A percentile compares a stretch with the other conserved stretches of the same genome.
These are phyloP conservation scores for Mimosa pudica DNA, from an alignment of 306 rosid species.

Conservation along the genomic window DNA sequence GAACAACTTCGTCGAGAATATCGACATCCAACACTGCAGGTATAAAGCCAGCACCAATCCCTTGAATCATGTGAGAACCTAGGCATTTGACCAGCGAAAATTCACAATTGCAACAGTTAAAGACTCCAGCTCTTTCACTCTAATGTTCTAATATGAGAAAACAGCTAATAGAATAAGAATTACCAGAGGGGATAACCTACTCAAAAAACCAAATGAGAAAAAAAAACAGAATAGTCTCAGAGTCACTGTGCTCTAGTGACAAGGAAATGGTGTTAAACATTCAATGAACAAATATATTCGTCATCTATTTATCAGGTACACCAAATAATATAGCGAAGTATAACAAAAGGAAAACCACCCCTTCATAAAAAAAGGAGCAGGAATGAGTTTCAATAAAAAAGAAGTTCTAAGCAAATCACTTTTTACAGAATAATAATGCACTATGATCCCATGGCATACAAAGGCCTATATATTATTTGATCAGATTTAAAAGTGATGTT, in stretches of 20 bases:
- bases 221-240: conserved; percentile 3
- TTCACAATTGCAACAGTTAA: conserved; percentile 17
- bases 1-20: conserved; percentile 68
- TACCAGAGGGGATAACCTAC: neutral
- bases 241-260: conserved; percentile 26
- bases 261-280: conserved; percentile 30
- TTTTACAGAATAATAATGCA: neutral
- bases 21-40: conserved; percentile 76
- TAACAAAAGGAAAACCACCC: neutral
- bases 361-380: neutral
- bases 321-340: conserved; percentile 1
- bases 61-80: conserved; percentile 95
- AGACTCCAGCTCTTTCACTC: conserved; percentile 12
- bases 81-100: conserved; percentile 33
- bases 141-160: conserved; percentile 18
- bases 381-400: neutral
- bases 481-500: neutral
- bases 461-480: neutral
- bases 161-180: neutral
- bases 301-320: neutral
- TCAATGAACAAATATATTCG: conserved; percentile 10
- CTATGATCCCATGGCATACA: neutral
- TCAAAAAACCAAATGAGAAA: conserved; percentile 5
- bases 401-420: neutral
- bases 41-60: conserved; percentile 87